phyloP scores from a whole-genome alignment of 192 early-diverging fungal genomes.

The Phlyctochytrium arcticum region DNA sequence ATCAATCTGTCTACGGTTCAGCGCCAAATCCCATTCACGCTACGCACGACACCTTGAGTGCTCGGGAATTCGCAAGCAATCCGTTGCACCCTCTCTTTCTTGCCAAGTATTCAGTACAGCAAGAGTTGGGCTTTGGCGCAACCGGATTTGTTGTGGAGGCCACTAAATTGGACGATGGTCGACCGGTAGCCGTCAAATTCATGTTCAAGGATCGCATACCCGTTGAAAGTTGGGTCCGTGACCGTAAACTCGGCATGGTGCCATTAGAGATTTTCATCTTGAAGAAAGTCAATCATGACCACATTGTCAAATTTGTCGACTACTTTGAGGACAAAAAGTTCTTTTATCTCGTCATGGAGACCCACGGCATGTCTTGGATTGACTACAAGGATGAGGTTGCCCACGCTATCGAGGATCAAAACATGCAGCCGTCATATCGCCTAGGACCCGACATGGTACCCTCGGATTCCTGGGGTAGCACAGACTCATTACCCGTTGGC shows the following conservation, averaged over 20 bases:
- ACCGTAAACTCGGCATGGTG: conserved; percentile 31
- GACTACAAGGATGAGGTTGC: background rate
- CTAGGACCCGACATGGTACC: too few relatives aligned
- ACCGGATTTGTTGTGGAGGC: conserved; percentile 68
- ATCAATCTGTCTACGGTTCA: background rate
- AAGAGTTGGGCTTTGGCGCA: conserved; percentile 63
- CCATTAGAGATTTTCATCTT: conserved; percentile 77
- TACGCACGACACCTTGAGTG: background rate
- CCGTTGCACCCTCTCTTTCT: conserved; percentile 20
- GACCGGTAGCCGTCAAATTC: conserved; percentile 56
- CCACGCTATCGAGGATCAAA: background rate
- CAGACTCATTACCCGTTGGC: background rate
- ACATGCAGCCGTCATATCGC: background rate
- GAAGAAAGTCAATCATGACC: conserved; percentile 38
- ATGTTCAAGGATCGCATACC: conserved; percentile 40
- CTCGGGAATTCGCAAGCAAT: conserved; percentile 13
- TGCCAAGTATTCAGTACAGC: conserved; percentile 25
- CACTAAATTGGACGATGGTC: conserved; percentile 42
- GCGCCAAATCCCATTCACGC: background rate
- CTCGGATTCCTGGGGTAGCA: conserved; percentile 6
- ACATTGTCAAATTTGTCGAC: conserved; percentile 54
- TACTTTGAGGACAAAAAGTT: conserved; percentile 71
- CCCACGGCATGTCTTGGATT: conserved; percentile 3
- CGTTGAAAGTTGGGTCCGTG: conserved; percentile 4
- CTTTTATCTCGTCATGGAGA: conserved; percentile 45